A percentile compares a stretch with the other conserved stretches of the same genome.
Evolutionary conservation across 2,329 filamentous ascomycete genomes (phyloP).

Genomic region (Karstenula rhodostoma): DNA sequence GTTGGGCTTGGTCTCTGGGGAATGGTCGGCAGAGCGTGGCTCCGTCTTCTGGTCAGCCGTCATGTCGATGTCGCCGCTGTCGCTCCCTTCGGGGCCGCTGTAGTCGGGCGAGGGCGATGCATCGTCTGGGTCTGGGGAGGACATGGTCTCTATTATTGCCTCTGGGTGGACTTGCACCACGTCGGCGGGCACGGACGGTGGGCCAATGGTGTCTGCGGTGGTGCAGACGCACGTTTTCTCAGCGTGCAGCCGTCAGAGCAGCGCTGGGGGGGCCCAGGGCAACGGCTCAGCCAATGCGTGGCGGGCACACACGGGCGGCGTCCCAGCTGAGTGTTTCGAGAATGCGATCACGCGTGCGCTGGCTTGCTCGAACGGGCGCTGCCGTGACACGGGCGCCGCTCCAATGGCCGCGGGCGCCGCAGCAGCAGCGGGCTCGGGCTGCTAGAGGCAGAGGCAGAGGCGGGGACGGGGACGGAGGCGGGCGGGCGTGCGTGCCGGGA

Average conservation of each 20-base stretch:
- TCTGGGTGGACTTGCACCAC: slow-evolving; percentile 34
- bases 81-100: slow-evolving; percentile 51
- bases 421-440: not conserved
- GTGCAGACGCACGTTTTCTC: slow-evolving; percentile 49
- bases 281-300: slow-evolving; percentile 50
- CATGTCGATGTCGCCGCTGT: slow-evolving; percentile 52
- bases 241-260: slow-evolving; percentile 51
- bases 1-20: slow-evolving; percentile 39
- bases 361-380: slow-evolving; percentile 46
- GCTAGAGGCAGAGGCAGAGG: not conserved
- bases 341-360: slow-evolving; percentile 52
- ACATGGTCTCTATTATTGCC: slow-evolving; percentile 54
- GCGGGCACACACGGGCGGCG: slow-evolving; percentile 40
- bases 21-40: slow-evolving; percentile 47
- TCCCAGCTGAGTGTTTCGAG: slow-evolving; percentile 52
- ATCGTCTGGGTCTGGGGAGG: slow-evolving; percentile 57
- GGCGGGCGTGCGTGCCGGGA: no score
- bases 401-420: slow-evolving; percentile 30
- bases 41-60: slow-evolving; percentile 52
- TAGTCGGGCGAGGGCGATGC: slow-evolving; percentile 58
- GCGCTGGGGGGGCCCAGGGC: slow-evolving; percentile 41
- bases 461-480: slow-evolving; percentile 23
- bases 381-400: slow-evolving; percentile 43
- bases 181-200: slow-evolving; percentile 17
- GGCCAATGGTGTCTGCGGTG: not conserved